These are phyloP conservation scores for Penicillium diatomitis DNA, from an alignment of 495 filamentous ascomycete genomes.

Conservation along the genomic window DNA sequence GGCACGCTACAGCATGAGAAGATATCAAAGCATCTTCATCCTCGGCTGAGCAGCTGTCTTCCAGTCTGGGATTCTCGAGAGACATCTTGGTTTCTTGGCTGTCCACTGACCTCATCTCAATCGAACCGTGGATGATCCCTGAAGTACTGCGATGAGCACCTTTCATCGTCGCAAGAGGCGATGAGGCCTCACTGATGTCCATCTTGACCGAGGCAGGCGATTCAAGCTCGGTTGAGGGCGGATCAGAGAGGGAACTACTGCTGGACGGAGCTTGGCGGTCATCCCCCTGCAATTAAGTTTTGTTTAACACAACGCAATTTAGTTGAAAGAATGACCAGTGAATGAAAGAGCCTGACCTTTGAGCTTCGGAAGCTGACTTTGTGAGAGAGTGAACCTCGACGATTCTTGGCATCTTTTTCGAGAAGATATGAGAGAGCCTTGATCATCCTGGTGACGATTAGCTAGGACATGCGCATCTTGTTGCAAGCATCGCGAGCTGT, in stretches of 20 bases:
- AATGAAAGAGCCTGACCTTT: neutral
- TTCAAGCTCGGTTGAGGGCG: neutral
- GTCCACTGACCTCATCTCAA: too few species aligned
- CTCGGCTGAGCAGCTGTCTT: too few species aligned
- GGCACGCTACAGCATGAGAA: too few species aligned
- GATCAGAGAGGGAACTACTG: neutral
- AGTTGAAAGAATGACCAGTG: neutral
- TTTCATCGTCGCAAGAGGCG: neutral
- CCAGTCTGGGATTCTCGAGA: too few species aligned
- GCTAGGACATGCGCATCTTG: neutral
- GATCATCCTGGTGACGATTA: conserved; percentile 1
- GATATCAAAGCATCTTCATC: too few species aligned
- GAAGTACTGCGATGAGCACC: too few species aligned
- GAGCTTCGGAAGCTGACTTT: conserved; percentile 1
- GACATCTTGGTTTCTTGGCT: too few species aligned
- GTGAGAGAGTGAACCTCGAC: neutral
- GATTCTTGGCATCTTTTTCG: neutral
- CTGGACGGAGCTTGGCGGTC: neutral
- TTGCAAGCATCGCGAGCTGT: neutral
- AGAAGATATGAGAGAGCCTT: neutral
- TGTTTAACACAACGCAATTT: neutral
- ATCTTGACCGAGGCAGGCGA: neutral
- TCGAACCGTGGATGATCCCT: too few species aligned
- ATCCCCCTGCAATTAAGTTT: neutral
- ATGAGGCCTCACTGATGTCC: neutral